These are phyloP conservation scores for Hyphopichia khmerensis DNA, from an alignment of 1,139 yeast genomes.

Conservation along the genomic window DNA sequence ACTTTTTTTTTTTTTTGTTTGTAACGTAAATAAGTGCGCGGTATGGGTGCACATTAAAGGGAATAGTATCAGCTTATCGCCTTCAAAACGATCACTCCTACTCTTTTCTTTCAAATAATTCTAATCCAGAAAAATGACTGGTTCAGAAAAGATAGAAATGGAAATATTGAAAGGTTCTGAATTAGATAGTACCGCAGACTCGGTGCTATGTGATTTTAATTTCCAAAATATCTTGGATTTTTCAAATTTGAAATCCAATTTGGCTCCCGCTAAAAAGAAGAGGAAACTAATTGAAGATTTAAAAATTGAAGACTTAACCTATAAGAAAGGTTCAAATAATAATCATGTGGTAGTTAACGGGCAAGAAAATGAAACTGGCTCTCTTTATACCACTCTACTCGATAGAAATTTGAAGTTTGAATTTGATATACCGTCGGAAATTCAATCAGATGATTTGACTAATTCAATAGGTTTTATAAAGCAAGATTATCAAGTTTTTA, in stretches of 20 bases:
- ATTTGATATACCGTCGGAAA: background rate
- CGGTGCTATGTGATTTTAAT: background rate
- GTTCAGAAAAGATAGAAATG: too few relatives aligned
- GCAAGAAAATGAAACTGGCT: background rate
- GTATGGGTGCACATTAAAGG: background rate
- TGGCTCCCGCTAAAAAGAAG: background rate
- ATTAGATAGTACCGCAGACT: too few relatives aligned
- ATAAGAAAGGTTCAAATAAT: too few relatives aligned
- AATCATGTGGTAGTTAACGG: background rate
- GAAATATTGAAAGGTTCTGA: too few relatives aligned
- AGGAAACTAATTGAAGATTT: background rate
- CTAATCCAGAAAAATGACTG: too few relatives aligned
- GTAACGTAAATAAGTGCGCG: too few relatives aligned
- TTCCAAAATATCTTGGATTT: background rate
- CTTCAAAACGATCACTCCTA: too few relatives aligned
- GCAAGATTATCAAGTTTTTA: background rate
- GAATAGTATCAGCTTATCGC: too few relatives aligned
- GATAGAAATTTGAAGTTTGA: background rate
- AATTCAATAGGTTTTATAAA: background rate
- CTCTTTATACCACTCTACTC: slow-evolving; percentile 1
- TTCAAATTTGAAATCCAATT: background rate
- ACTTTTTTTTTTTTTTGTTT: background rate
- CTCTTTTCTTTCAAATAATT: too few relatives aligned
- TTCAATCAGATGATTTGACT: background rate
- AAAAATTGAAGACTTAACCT: background rate